Conservation (phyloP, 495 filamentous ascomycete species). For the Daldinia loculata region DNA sequence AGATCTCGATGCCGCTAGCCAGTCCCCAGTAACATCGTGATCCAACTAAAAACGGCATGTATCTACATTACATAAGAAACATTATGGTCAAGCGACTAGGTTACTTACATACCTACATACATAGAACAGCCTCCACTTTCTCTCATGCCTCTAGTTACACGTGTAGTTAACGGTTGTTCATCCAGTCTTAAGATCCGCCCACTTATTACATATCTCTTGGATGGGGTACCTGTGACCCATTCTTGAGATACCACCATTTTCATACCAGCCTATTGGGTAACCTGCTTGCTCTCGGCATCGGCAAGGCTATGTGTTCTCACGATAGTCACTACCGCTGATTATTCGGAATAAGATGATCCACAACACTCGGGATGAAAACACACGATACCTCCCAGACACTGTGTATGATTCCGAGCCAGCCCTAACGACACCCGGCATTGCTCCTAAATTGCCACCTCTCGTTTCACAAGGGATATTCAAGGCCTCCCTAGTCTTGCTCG, state of each 20-base stretch:
- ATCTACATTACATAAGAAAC: constrained; percentile 8
- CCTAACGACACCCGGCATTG: constrained; percentile 2
- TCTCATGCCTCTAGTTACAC: constrained; percentile 15
- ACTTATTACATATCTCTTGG: constrained; percentile 12
- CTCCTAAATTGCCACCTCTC: constrained; percentile 14
- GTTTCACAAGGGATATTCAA: background rate
- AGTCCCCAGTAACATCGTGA: background rate
- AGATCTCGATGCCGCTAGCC: constrained; percentile 8
- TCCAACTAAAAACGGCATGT: constrained; percentile 2
- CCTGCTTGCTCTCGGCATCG: constrained; percentile 12
- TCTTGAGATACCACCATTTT: constrained; percentile 23
- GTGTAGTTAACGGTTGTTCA: constrained; percentile 8
- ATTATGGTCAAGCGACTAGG: constrained; percentile 11
- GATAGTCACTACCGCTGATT: constrained; percentile 23
- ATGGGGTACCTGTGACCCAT: constrained; percentile 15
- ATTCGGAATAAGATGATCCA: constrained; percentile 13
- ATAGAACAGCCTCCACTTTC: constrained; percentile 17
- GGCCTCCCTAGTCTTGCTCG: constrained; percentile 10
- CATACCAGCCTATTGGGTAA: constrained; percentile 13
- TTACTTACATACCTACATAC: background rate
- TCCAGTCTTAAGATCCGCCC: constrained; percentile 23
- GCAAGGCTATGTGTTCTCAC: constrained; percentile 32
- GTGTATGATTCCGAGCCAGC: constrained; percentile 14
- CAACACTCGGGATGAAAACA: constrained; percentile 21
- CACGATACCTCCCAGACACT: constrained; percentile 20